Conservation (phyloP, 2,329 filamentous ascomycete species). For the Phyllosticta citriasiana region DNA sequence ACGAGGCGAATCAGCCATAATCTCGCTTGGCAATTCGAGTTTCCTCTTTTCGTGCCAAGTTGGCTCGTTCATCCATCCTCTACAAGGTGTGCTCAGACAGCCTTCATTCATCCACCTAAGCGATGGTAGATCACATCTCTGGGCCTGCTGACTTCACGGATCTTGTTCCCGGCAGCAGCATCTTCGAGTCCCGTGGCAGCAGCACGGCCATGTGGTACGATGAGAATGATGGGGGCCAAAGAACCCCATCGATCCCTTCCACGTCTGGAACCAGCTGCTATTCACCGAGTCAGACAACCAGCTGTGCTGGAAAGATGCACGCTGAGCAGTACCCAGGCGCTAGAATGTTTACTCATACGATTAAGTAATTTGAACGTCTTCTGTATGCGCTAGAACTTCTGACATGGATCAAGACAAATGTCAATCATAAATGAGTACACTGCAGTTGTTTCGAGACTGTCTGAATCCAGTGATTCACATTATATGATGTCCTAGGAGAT, state of each 20-base stretch:
- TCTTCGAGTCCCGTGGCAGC: background rate
- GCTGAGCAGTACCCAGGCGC: too few species aligned
- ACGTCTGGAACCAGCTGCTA: background rate
- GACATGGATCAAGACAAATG: too few species aligned
- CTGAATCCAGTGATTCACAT: too few species aligned
- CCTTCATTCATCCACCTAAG: background rate
- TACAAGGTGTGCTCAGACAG: background rate
- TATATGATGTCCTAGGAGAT: too few species aligned
- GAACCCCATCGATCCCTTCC: background rate
- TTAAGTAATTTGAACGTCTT: too few species aligned
- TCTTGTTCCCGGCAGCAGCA: background rate
- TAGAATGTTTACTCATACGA: too few species aligned
- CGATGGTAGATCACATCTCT: background rate
- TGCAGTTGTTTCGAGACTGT: too few species aligned
- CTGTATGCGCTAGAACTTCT: too few species aligned
- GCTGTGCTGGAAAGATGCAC: too few species aligned
- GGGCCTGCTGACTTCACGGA: background rate
- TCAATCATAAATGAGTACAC: too few species aligned
- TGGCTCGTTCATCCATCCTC: background rate
- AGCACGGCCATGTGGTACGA: background rate
- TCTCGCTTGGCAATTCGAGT: background rate
- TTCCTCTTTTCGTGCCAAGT: background rate
- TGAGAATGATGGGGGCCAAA: background rate
- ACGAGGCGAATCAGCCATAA: background rate
- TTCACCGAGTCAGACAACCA: too few species aligned